Evolutionary conservation across 345 rosid species (phyloP).

Genomic region (Gossypium ekmanianum): DNA sequence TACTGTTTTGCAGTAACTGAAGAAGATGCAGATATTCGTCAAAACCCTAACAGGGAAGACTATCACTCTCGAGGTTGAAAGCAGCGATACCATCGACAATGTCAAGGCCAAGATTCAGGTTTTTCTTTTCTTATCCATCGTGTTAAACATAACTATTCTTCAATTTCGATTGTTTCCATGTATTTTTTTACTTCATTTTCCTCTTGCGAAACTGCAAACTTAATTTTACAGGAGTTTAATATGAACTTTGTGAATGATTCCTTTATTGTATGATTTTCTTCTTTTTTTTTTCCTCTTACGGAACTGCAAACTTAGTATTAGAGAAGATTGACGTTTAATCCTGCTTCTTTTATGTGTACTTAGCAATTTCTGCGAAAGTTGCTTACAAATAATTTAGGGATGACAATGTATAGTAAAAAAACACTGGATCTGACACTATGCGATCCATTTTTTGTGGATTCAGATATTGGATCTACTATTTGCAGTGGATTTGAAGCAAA

Average conservation of each 20-base stretch:
- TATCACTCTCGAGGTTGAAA: conserved; percentile 7
- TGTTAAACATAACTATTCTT: background rate
- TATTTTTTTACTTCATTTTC: background rate
- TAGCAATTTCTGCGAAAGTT: background rate
- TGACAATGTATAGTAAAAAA: background rate
- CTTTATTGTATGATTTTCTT: background rate
- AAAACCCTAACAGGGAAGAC: conserved; percentile 77
- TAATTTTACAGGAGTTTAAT: background rate
- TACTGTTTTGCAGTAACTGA: background rate
- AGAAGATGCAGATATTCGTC: conserved; percentile 63
- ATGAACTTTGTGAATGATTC: background rate
- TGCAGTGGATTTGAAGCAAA: background rate
- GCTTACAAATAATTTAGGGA: background rate
- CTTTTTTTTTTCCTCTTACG: background rate
- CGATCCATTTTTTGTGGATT: background rate
- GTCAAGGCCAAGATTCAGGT: conserved; percentile 52
- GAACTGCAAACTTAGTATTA: background rate
- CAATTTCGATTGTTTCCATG: background rate
- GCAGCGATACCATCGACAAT: conserved; percentile 7
- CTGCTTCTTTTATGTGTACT: background rate
- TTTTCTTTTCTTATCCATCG: no score
- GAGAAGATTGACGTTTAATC: background rate
- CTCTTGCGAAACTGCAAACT: background rate
- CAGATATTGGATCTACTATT: background rate
- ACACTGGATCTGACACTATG: background rate